Conservation (phyloP, 2,329 filamentous ascomycete species). For the Magnaporthales sp. region DNA sequence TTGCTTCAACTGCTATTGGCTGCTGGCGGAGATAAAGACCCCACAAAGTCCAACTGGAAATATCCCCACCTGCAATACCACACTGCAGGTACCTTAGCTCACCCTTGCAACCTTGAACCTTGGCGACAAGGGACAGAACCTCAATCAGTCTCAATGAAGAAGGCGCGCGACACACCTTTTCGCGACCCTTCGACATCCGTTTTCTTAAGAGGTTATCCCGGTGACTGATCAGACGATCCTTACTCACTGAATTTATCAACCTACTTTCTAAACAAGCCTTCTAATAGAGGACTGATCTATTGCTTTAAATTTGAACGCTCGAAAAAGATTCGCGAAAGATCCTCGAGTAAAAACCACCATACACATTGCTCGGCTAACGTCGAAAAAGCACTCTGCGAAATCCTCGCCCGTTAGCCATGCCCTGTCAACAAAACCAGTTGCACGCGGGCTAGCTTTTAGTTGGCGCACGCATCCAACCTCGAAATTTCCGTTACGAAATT, state of each 20-base stretch:
- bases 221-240: background rate
- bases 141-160: background rate
- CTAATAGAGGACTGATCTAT: background rate
- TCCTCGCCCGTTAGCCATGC: background rate
- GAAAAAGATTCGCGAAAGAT: background rate
- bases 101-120: background rate
- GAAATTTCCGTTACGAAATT: too few species aligned
- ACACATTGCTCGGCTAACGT: background rate
- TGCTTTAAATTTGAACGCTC: background rate
- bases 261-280: background rate
- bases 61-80: background rate
- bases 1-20: background rate
- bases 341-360: background rate
- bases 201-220: too few species aligned
- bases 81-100: background rate
- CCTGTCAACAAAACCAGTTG: background rate
- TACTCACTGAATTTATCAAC: background rate
- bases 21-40: background rate
- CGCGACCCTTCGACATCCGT: background rate
- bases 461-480: background rate
- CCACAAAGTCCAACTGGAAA: background rate
- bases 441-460: background rate
- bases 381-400: background rate
- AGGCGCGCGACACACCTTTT: background rate
- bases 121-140: background rate